Base-by-base conservation (phyloP, 2,329 filamentous ascomycete species). In the Podosphaera fusca region DNA sequence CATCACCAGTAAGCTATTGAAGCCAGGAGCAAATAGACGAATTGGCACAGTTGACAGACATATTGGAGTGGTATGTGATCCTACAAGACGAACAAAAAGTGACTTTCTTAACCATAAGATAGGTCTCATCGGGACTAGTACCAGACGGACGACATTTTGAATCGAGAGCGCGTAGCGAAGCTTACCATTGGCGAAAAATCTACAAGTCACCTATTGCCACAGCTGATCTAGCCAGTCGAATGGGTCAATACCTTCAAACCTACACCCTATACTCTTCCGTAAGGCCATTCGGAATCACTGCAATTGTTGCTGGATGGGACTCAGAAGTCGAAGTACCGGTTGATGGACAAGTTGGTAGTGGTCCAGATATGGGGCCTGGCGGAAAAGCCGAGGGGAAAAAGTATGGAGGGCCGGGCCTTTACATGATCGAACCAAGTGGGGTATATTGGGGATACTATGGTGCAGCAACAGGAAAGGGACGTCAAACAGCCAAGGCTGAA, bases 361-460 rank as follows among this genome's bases (percentile, higher is more conserved):
- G 90, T 30, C 90, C 90, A 54, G 74, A 74, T 49, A 77, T 78
- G 58, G 90, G 90, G 58, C 81, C 87, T 31, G 90, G 90, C 61
- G 90, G 90, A 67, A 94, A 92, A 73, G 77, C 82, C 49, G 72
- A 80, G 59, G 80, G 80, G 66, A 82, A 81, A 66, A 84, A 80
- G 70, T 81, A 88, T 69, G 92, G 92, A 64, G 92, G 90, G 1
- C 92, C 92, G 30, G 89, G 82, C 61, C 79, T 98, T 60, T 98
- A 95, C 78, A 98, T 98, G 92, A 90, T 98, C 64, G 92, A 98
- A 75, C 92, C 92, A 47, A 95, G 88, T 67, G 92, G 92, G 57
- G 73, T 90, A 63, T 96, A 95, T 76, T 98, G 92, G 92, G 92
- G 92, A 59, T 98, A 98, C 77, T 95, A 95, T 70, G 92, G 92